Percentiles rank a stretch among this genome's conserved stretches.
Conservation (phyloP, 495 filamentous ascomycete species). For the Tuber borchii region DNA sequence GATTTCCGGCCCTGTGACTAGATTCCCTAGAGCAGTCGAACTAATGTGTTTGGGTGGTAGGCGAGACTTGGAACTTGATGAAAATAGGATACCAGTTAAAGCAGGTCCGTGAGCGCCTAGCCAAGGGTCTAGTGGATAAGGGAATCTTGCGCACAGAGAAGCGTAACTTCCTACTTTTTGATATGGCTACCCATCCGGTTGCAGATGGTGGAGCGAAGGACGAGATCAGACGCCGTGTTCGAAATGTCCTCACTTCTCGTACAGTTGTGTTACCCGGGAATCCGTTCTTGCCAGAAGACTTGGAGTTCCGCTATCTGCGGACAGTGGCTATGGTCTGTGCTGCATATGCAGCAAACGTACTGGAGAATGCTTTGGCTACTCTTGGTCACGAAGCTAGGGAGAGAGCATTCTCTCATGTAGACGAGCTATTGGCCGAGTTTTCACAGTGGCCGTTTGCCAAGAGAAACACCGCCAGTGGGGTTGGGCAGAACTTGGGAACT, state of each 20-base stretch:
- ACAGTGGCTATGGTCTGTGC: constrained; percentile 96
- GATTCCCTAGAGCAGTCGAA: constrained; percentile 15
- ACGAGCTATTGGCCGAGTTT: constrained; percentile 90
- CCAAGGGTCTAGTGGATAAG: constrained; percentile 98
- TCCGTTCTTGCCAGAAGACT: constrained; percentile 84
- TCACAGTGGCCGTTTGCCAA: constrained; percentile 93
- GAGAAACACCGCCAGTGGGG: constrained; percentile 61
- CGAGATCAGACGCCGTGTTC: constrained; percentile 84
- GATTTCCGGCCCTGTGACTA: constrained; percentile 27
- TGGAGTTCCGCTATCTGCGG: constrained; percentile 84
- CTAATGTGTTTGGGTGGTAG: constrained; percentile 48
- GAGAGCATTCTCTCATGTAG: constrained; percentile 90
- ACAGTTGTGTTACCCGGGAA: constrained; percentile 80
- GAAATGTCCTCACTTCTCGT: constrained; percentile 84
- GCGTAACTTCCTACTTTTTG: constrained; percentile 97
- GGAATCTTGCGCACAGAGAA: constrained; percentile 97
- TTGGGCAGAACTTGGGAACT: constrained; percentile 90
- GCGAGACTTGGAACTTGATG: constrained; percentile 99
- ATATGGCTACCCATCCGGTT: constrained; percentile 99
- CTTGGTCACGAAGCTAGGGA: constrained; percentile 91
- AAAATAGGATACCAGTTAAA: constrained; percentile 99
- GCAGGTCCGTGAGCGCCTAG: constrained; percentile 93
- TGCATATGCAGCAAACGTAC: constrained; percentile 93
- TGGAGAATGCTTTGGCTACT: constrained; percentile 91
- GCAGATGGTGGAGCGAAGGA: constrained; percentile 96